These are phyloP conservation scores for Ascochyta fabae DNA, from an alignment of 2,329 filamentous ascomycete species.

Conservation along the genomic window DNA sequence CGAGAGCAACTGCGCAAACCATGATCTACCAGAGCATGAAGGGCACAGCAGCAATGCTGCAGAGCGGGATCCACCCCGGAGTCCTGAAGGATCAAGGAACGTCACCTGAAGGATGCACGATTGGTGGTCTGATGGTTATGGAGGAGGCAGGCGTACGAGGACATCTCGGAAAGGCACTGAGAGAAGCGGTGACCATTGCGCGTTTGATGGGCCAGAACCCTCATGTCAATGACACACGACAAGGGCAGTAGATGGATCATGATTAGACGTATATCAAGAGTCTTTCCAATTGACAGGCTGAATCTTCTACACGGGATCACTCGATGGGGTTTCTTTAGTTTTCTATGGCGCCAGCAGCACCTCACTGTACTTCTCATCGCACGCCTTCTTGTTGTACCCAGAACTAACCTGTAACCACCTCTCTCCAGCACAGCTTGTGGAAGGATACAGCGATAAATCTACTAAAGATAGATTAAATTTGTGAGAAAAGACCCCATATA, in stretches of 20 bases:
- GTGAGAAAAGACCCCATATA: too few relatives aligned
- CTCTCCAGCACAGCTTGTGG: too few relatives aligned
- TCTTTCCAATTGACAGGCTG: too few relatives aligned
- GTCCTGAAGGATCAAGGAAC: slow-evolving; percentile 40
- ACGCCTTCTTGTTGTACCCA: too few relatives aligned
- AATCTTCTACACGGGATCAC: too few relatives aligned
- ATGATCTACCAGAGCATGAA: slow-evolving; percentile 44
- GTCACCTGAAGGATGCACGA: slow-evolving; percentile 42
- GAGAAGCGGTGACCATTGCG: slow-evolving; percentile 58
- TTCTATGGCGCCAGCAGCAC: too few relatives aligned
- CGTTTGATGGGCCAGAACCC: slow-evolving; percentile 49
- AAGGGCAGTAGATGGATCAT: slow-evolving; percentile 3
- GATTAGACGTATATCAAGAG: too few relatives aligned
- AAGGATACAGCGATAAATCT: too few relatives aligned
- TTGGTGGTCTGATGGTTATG: slow-evolving; percentile 43
- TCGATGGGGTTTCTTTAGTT: too few relatives aligned
- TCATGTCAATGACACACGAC: slow-evolving; percentile 54
- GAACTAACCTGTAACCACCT: too few relatives aligned
- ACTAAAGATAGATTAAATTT: too few relatives aligned
- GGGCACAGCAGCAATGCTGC: slow-evolving; percentile 39
- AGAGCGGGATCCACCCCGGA: slow-evolving; percentile 38
- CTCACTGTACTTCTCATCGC: too few relatives aligned
- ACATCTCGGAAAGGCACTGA: slow-evolving; percentile 45
- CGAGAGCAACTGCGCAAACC: slow-evolving; percentile 30
- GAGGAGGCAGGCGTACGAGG: slow-evolving; percentile 41